Conservation (phyloP, 768 basidiomycete species). For the Pleurotus salmoneostramineus region DNA sequence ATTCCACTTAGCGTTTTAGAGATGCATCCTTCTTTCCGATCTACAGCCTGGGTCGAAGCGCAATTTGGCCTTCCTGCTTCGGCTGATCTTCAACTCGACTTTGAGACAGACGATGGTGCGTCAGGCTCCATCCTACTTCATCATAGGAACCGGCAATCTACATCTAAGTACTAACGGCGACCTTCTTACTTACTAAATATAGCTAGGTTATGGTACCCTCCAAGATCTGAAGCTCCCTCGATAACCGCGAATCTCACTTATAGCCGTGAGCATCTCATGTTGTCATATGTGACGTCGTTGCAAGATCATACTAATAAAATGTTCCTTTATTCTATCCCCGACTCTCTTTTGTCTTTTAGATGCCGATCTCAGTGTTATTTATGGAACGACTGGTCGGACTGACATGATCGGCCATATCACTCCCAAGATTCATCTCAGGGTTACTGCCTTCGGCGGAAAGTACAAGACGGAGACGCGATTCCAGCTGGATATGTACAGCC, state of each 20-base stretch:
- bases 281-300: not conserved
- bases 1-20: not conserved
- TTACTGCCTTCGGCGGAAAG: not conserved
- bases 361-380: not conserved
- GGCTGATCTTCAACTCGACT: not conserved
- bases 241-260: not conserved
- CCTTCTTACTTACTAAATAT: not conserved
- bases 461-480: not conserved
- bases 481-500: not conserved
- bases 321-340: not conserved
- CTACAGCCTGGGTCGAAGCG: not conserved
- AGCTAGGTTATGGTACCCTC: conserved; percentile 1
- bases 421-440: not conserved
- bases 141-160: not conserved
- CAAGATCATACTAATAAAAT: not conserved
- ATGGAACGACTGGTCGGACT: not conserved
- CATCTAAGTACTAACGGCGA: not conserved
- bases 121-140: not conserved
- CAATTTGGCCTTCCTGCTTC: not conserved
- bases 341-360: not conserved
- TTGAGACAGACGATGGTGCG: not conserved
- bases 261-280: not conserved
- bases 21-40: not conserved
- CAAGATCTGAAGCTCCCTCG: not conserved
- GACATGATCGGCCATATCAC: not conserved